Conservation (phyloP, 345 rosid species). For the Diplotaxis tenuifolia region DNA sequence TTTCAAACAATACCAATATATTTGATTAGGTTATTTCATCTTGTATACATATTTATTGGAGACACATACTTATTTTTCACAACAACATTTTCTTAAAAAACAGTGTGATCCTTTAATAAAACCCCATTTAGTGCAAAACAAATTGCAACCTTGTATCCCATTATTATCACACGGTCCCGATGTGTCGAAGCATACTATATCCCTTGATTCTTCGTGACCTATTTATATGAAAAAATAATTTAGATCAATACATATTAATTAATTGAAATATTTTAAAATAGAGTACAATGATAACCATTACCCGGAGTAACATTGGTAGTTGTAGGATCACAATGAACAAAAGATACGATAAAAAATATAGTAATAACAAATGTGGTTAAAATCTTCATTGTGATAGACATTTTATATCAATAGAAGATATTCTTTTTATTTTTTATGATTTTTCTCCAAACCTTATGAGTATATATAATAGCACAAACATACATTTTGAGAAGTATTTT, state of each 20-base stretch:
- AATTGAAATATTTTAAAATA: too few species aligned
- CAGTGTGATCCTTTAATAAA: neutral
- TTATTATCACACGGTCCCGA: neutral
- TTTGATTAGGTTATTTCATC: neutral
- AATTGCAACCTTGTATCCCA: neutral
- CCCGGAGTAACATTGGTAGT: neutral
- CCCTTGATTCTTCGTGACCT: neutral
- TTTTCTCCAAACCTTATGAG: neutral
- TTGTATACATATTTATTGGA: neutral
- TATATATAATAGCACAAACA: neutral
- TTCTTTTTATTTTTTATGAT: neutral
- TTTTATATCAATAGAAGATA: too few species aligned
- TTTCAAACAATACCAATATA: neutral
- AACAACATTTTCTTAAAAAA: neutral
- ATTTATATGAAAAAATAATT: neutral
- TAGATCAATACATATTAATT: too few species aligned
- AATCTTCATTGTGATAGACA: neutral
- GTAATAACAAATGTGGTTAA: neutral
- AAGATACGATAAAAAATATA: neutral
- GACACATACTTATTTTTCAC: too few species aligned
- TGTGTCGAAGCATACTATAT: neutral
- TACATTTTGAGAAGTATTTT: neutral
- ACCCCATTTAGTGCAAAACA: neutral
- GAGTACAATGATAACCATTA: neutral
- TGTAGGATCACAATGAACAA: neutral